Evolutionary conservation across 352 stramenopile species (phyloP).

Genomic region (Globisporangium rhizosaccharum): DNA sequence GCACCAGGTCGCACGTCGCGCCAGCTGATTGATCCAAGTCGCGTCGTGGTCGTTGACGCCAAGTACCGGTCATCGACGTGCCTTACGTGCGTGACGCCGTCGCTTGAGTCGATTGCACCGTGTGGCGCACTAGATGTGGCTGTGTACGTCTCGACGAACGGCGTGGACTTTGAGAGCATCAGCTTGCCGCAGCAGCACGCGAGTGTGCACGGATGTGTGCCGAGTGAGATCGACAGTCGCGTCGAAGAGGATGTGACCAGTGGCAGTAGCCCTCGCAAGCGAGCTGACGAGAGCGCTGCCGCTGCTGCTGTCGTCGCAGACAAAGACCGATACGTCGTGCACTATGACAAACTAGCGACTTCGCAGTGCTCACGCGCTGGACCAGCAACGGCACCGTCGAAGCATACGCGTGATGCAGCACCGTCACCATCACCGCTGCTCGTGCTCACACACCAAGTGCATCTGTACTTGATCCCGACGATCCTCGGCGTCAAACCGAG

Average conservation of each 20-base stretch:
- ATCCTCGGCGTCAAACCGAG: constrained; percentile 35
- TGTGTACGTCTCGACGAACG: constrained; percentile 51
- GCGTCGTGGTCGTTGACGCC: constrained; percentile 39
- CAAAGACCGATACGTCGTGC: constrained; percentile 12
- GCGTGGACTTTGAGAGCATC: constrained; percentile 60
- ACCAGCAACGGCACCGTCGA: not conserved
- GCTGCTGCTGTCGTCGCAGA: constrained; percentile 4
- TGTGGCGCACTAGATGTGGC: constrained; percentile 16
- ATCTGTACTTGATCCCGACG: constrained; percentile 42
- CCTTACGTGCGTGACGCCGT: constrained; percentile 37
- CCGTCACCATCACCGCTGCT: constrained; percentile 5
- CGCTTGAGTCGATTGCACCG: constrained; percentile 20
- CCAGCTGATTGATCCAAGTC: constrained; percentile 33
- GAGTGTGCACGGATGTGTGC: constrained; percentile 7
- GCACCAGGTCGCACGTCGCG: not conserved
- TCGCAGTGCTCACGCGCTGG: not conserved
- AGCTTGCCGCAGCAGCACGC: constrained; percentile 26
- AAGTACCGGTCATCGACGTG: constrained; percentile 44
- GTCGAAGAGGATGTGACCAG: constrained; percentile 2
- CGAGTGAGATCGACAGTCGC: constrained; percentile 2
- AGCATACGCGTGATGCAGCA: not conserved
- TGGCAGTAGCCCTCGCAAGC: constrained; percentile 1
- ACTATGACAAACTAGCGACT: constrained; percentile 4
- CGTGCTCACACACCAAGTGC: constrained; percentile 27
- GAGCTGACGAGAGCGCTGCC: not conserved